These are phyloP conservation scores for Anethum foeniculum DNA, from an alignment of 140 eudicot genomes.

Conservation along the genomic window DNA sequence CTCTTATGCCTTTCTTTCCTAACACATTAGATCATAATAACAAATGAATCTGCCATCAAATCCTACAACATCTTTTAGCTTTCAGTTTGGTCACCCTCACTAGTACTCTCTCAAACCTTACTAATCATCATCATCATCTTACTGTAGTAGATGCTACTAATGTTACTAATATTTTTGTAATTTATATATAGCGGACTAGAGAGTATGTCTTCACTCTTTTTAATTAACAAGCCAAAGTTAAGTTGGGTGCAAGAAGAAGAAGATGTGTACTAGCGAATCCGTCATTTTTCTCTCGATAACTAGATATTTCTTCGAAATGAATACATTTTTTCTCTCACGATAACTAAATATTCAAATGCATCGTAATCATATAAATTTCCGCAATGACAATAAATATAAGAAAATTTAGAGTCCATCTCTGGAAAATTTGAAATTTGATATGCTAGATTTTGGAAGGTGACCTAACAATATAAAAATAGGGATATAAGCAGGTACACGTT, in stretches of 20 bases:
- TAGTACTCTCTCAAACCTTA: not conserved
- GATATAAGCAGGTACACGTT: not conserved
- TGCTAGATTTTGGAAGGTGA: not conserved
- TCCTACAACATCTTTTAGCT: conserved; percentile 9
- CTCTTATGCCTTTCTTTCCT: conserved; percentile 7
- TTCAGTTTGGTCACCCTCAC: conserved; percentile 12
- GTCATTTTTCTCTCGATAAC: no score
- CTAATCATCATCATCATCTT: not conserved
- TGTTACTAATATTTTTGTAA: not conserved
- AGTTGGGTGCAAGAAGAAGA: no score
- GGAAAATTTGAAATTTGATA: not conserved
- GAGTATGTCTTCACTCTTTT: no score
- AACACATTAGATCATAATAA: conserved; percentile 1
- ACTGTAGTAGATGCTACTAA: not conserved
- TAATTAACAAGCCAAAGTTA: no score
- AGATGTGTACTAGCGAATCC: no score
- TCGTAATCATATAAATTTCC: not conserved
- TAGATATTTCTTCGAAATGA: no score
- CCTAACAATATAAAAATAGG: not conserved
- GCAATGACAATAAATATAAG: not conserved
- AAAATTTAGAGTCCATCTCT: not conserved
- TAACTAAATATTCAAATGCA: not conserved
- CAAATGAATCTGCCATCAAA: conserved; percentile 1
- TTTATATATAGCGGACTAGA: not conserved
- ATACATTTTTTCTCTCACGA: not conserved